Conservation (phyloP, 2,329 filamentous ascomycete genomes). For the Ceratocystis cubensis region DNA sequence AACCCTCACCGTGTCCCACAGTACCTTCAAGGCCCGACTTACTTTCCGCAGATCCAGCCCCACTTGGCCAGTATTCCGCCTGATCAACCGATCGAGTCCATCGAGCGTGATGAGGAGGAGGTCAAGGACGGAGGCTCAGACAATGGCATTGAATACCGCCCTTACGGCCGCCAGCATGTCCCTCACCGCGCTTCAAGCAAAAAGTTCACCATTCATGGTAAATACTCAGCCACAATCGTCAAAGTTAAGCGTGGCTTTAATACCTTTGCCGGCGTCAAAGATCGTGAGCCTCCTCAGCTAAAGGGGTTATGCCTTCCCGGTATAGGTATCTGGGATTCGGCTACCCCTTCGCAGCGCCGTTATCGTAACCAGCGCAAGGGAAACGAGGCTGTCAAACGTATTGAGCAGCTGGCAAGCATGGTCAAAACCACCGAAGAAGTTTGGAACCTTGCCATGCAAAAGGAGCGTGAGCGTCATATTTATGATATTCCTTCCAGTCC, state of each 20-base stretch:
- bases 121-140: background rate
- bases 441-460: conserved; percentile 41
- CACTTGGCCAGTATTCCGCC: background rate
- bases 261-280: conserved; percentile 9
- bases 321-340: conserved; percentile 72
- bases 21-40: background rate
- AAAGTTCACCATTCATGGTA: conserved; percentile 12
- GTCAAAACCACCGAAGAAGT: conserved; percentile 55
- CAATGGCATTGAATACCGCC: conserved; percentile 15
- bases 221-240: conserved; percentile 18
- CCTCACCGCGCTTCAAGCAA: background rate
- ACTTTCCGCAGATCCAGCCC: background rate
- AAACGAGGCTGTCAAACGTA: conserved; percentile 53
- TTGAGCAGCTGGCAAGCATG: conserved; percentile 50
- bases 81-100: background rate
- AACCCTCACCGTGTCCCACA: background rate
- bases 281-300: conserved; percentile 29
- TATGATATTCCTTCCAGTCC: conserved; percentile 43
- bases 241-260: conserved; percentile 16
- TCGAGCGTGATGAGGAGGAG: background rate
- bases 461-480: conserved; percentile 41
- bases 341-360: conserved; percentile 57
- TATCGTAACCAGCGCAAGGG: conserved; percentile 71
- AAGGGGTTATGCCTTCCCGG: conserved; percentile 66
- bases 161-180: conserved; percentile 4